These are phyloP conservation scores for Sugiyamaella japonica DNA, from an alignment of 1,139 yeast genomes.

Conservation along the genomic window DNA sequence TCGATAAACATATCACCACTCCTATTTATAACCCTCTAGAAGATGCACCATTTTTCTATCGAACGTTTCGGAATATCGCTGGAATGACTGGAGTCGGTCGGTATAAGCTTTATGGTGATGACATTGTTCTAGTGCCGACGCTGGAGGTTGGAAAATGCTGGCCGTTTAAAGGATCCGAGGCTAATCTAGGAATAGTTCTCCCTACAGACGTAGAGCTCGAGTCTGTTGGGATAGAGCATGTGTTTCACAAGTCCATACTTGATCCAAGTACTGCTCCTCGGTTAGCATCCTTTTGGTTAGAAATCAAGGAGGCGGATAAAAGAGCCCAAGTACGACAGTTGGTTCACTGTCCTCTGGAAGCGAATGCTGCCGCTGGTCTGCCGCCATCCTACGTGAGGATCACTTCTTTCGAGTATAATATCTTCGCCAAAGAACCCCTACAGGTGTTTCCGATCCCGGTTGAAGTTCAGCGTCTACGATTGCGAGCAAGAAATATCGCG, in stretches of 20 bases:
- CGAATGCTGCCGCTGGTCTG: conserved; percentile 12
- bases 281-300: conserved; percentile 37
- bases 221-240: conserved; percentile 39
- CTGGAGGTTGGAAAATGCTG: conserved; percentile 40
- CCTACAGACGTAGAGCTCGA: conserved; percentile 33
- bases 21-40: conserved; percentile 32
- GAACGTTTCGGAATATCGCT: conserved; percentile 23
- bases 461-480: conserved; percentile 21
- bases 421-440: conserved; percentile 30
- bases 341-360: conserved; percentile 12
- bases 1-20: conserved; percentile 35
- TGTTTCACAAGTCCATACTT: conserved; percentile 32
- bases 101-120: conserved; percentile 31
- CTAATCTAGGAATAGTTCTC: conserved; percentile 36
- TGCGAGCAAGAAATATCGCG: conserved; percentile 29
- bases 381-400: conserved; percentile 32
- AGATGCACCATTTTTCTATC: conserved; percentile 24
- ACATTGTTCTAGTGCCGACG: conserved; percentile 33
- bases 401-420: conserved; percentile 34
- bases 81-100: conserved; percentile 32
- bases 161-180: conserved; percentile 40
- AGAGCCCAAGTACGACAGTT: conserved; percentile 21
- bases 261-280: conserved; percentile 38
- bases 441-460: conserved; percentile 37
- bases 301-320: conserved; percentile 28